Base-by-base conservation (phyloP, 352 stramenopile genomes). In the Thraustochytrium striatum region DNA sequence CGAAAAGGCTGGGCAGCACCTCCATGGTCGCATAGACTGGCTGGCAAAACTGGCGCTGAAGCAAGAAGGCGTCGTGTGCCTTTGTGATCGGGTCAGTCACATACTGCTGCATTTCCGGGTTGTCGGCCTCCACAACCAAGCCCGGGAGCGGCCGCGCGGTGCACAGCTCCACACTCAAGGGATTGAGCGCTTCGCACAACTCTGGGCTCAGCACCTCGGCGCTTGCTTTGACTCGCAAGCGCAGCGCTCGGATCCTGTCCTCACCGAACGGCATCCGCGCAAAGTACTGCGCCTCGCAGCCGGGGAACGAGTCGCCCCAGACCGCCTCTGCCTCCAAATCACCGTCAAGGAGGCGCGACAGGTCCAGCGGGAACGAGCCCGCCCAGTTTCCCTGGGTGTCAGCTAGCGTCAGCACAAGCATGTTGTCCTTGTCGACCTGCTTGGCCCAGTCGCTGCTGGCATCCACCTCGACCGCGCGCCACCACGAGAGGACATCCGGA, bases 151-250 rank as follows among this genome's bases (percentile, higher is more conserved):
- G 82, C 3, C 83, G 84, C 32, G 80, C 84, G 0, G 84, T 83
- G 50, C 75, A 78, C 9, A 93, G 58, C 0, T 87, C 86, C 53
- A 93, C 69, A 0, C 85, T 91, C 57, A 93, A 82, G 0, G 89
- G 88, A 33, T 92, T 93, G 33, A 92, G 78, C 57, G 82, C 86
- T 55, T 83, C 81, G 28, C 81, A 43, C 2, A 92, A 81, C 0
- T 83, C 61, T 0, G 82, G 59, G 1, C 75, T 82, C 2, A 93
- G 82, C 35, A 91, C 36, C 0, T 87, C 83, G 33, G 86, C 81
- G 80, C 91, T 85, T 8, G 89, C 72, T 19, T 57, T 79, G 53
- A 93, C 57, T 25, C 84, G 84, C 16, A 91, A 86, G 25, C 53
- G 68, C 0, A 69, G 11, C 13, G 35, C 55, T 5, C 5, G 3